phyloP scores from a whole-genome alignment of 805 yeast genomes.

The Grigorovia transvaalensis region DNA sequence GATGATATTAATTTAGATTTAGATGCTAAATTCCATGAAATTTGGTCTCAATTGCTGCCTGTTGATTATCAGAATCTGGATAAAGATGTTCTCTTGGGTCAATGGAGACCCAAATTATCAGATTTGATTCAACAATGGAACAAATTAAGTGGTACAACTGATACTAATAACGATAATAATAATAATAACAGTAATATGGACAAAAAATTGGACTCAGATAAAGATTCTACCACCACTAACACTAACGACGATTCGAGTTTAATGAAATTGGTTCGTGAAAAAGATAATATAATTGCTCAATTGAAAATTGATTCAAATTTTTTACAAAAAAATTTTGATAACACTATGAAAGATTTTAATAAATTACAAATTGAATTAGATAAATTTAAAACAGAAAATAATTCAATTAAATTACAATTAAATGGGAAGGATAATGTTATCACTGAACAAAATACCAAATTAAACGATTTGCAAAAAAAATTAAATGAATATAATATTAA shows the following conservation, averaged over 20 bases:
- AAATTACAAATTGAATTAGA: conserved; percentile 7
- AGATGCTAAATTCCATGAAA: background rate
- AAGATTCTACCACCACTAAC: background rate
- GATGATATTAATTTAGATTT: too few relatives aligned
- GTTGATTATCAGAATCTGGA: background rate
- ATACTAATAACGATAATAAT: too few relatives aligned
- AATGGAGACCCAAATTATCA: conserved; percentile 7
- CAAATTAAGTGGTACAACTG: background rate
- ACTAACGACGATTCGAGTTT: conserved; percentile 12
- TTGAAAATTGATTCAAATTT: conserved; percentile 23
- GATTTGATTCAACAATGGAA: background rate
- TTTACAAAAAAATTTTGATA: background rate
- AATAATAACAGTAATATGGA: too few relatives aligned
- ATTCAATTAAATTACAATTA: background rate
- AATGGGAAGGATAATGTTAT: conserved; percentile 2
- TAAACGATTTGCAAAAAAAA: conserved; percentile 16
- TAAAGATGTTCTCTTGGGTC: conserved; percentile 2
- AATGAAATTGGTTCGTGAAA: conserved; percentile 20
- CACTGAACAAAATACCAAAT: conserved; percentile 16
- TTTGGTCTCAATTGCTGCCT: background rate
- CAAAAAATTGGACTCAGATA: background rate
- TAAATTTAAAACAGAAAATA: conserved; percentile 8
- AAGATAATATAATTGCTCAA: conserved; percentile 49
- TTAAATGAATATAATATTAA: conserved; percentile 17
- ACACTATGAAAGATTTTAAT: background rate